Evolutionary conservation across 2,329 filamentous ascomycete species (phyloP).

Genomic region (Talaromyces marneffei): DNA sequence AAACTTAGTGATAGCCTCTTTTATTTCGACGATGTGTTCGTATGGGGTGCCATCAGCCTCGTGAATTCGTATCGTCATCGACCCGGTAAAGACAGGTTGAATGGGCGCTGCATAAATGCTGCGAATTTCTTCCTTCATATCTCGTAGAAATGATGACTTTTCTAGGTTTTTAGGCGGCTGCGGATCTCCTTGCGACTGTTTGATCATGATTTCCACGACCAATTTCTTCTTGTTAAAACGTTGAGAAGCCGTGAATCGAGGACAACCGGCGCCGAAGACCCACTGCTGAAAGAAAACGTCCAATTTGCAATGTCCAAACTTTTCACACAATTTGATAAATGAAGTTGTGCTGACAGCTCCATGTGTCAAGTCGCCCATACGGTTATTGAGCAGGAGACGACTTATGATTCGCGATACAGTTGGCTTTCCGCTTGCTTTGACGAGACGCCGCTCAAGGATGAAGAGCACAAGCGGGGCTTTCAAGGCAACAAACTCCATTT

Average conservation of each 20-base stretch:
- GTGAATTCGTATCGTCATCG: conserved; percentile 96
- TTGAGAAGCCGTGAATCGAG: conserved; percentile 77
- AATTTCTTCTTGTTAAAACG: conserved; percentile 97
- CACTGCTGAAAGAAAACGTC: conserved; percentile 93
- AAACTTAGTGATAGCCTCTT: conserved; percentile 75
- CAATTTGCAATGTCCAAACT: conserved; percentile 76
- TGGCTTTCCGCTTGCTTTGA: conserved; percentile 78
- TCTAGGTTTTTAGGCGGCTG: conserved; percentile 55
- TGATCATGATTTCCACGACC: conserved; percentile 85
- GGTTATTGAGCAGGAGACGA: conserved; percentile 77
- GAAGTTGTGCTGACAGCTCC: conserved; percentile 66
- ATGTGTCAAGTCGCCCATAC: conserved; percentile 69
- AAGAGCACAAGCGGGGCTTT: conserved; percentile 90
- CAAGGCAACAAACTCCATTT: conserved; percentile 81
- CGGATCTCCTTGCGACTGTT: conserved; percentile 63
- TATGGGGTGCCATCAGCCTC: conserved; percentile 97
- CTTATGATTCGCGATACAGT: conserved; percentile 82
- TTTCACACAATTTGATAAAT: conserved; percentile 81
- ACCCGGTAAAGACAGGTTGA: conserved; percentile 81
- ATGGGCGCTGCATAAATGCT: conserved; percentile 63
- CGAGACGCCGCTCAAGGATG: conserved; percentile 83
- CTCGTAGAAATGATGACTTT: conserved; percentile 72
- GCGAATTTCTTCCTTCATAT: conserved; percentile 71
- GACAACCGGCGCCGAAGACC: conserved; percentile 83
- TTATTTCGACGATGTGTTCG: conserved; percentile 94